phyloP scores from a whole-genome alignment of 1,284 basidiomycete species.

The Singerocomus inundabilis region DNA sequence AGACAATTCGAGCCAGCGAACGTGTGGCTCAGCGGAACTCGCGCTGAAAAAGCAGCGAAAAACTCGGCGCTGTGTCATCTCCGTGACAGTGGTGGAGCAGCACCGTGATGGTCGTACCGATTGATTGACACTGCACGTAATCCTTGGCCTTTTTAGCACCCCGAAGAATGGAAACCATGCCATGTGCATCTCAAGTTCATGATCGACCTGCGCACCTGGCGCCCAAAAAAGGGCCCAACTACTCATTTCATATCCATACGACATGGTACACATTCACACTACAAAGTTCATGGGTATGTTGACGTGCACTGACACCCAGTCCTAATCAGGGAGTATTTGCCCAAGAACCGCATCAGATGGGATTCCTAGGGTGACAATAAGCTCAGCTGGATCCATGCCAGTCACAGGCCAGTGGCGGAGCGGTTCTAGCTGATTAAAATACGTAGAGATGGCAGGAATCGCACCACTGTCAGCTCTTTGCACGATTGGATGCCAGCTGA shows the following conservation, averaged over 20 bases:
- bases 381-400: too few relatives aligned
- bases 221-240: too few relatives aligned
- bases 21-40: too few relatives aligned
- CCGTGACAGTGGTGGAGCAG: neutral
- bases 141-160: slow-evolving; percentile 1
- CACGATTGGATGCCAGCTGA: slow-evolving; percentile 1
- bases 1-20: neutral
- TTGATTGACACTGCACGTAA: neutral
- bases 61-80: neutral
- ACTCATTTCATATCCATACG: too few relatives aligned
- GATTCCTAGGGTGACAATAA: neutral
- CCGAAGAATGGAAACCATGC: slow-evolving; percentile 20
- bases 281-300: neutral
- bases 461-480: neutral
- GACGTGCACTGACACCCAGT: neutral
- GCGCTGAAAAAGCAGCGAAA: neutral
- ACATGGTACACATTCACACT: too few relatives aligned
- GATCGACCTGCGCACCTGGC: slow-evolving; percentile 21
- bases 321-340: neutral
- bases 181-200: slow-evolving; percentile 22
- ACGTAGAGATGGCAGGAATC: slow-evolving; percentile 5
- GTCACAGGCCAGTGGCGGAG: too few relatives aligned
- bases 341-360: slow-evolving; percentile 2
- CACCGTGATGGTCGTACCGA: too few relatives aligned
- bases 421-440: neutral